Base-by-base conservation (phyloP, 768 basidiomycete species). In the Hysterangium stoloniferum region DNA sequence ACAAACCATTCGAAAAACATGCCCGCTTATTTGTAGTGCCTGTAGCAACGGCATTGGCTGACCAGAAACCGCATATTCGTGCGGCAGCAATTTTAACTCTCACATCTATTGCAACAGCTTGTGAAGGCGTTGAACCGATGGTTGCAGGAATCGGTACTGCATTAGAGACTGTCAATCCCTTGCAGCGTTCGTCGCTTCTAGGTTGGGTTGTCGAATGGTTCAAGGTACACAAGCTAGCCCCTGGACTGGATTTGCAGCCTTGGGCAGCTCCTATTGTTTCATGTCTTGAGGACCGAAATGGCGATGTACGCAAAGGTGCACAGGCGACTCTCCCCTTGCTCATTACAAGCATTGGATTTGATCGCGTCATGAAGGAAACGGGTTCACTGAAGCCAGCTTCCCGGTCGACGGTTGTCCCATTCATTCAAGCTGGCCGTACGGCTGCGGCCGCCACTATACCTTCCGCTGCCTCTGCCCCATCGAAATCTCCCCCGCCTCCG, bases 1-100 rank as follows among this genome's bases (percentile, higher is more conserved):
- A 92, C 35, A 91, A 86, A 62, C 79, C 89, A 2, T 98, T 99
- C 61, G 95, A 98, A 60, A 95, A 89, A 64, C 77, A 95, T 59
- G 74, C 78, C 2, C 82, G 85, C 28, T 71, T 90, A 50, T 86
- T 93, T 58, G 77, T 79, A 7, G 65, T 79, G 0, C 82, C 93
- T 0, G 73, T 98, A 19, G 81, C 84, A 4, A 82, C 84, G 5
- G 92, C 91, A 8, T 77, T 97, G 8, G 77, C 95, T 4, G 96
- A 99, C 63, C 91, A 95, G 63, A 98, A 98, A 66, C 82, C 86
- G 6, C 82, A 81, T 17, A 84, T 90, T 41, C 83, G 96, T 44
- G 67, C 78, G 4, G 82, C 87, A 31, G 96, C 82, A 28, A 60
- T 89, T 13, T 77, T 83, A 52, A 80, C 91, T 1, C 69, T 99